Percentiles rank a stretch among this genome's conserved stretches.
These are phyloP conservation scores for Flueggea neowawraea DNA, from an alignment of 441 rosid genomes.

Conservation along the genomic window DNA sequence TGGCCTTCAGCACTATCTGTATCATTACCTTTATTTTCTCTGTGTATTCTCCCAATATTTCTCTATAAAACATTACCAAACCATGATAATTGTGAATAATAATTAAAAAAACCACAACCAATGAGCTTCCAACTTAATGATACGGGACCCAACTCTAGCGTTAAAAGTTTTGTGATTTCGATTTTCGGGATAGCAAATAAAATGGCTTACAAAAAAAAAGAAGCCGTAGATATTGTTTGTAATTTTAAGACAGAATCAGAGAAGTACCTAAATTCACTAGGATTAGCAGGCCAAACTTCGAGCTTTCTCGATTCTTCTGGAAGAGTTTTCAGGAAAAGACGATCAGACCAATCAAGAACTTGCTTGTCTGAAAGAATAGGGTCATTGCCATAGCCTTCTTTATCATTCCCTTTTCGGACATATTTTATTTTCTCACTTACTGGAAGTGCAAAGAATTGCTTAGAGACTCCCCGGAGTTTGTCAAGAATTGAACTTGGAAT, in stretches of 20 bases:
- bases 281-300: slow-evolving; percentile 48
- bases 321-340: slow-evolving; percentile 36
- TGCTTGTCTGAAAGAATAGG: slow-evolving; percentile 50
- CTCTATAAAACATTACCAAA: too few species aligned
- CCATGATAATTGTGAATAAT: too few species aligned
- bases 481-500: slow-evolving; percentile 37
- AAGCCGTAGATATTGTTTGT: too few species aligned
- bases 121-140: too few species aligned
- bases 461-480: slow-evolving; percentile 34
- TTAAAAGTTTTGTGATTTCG: too few species aligned
- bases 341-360: too few species aligned
- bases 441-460: slow-evolving; percentile 53
- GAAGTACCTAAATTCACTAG: slow-evolving; percentile 45
- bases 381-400: slow-evolving; percentile 75
- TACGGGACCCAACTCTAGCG: too few species aligned
- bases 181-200: too few species aligned
- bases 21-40: slow-evolving; percentile 21
- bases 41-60: slow-evolving; percentile 29
- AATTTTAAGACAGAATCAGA: not conserved
- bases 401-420: slow-evolving; percentile 31
- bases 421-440: slow-evolving; percentile 42
- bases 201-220: too few species aligned
- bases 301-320: slow-evolving; percentile 41
- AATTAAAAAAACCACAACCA: too few species aligned
- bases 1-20: slow-evolving; percentile 41